A percentile compares a stretch with the other conserved stretches of the same genome.
Evolutionary conservation across 306 rosid species (phyloP).

Genomic region (Styphnolobium japonicum): DNA sequence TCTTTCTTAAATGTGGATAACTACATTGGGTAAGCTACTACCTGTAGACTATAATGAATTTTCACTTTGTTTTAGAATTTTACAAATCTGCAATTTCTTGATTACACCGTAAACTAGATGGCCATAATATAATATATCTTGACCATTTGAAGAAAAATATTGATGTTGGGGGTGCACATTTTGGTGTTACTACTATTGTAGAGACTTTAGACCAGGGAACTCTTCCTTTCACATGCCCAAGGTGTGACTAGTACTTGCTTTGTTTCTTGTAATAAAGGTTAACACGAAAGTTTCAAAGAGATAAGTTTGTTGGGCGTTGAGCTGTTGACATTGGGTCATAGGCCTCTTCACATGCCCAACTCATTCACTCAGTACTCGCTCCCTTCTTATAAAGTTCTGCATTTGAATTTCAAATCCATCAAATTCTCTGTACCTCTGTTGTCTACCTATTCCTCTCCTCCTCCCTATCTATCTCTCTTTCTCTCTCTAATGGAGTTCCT

Average conservation of each 20-base stretch:
- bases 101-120: constrained; percentile 16
- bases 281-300: constrained; percentile 26
- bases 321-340: not conserved
- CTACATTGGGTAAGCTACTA: constrained; percentile 35
- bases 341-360: constrained; percentile 29
- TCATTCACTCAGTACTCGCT: not conserved
- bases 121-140: not conserved
- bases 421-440: not conserved
- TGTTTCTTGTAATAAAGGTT: constrained; percentile 38
- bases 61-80: not conserved
- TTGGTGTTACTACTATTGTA: not conserved
- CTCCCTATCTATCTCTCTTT: not conserved
- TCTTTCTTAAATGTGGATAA: constrained; percentile 45
- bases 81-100: not conserved
- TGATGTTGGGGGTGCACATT: not conserved
- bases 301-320: constrained; percentile 77
- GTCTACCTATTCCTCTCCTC: not conserved
- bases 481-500: constrained; percentile 54
- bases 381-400: constrained; percentile 28
- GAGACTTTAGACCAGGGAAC: not conserved
- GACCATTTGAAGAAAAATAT: not conserved
- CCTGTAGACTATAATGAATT: constrained; percentile 23
- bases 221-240: constrained; percentile 33
- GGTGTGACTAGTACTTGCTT: constrained; percentile 37
- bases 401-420: constrained; percentile 19